A percentile compares a stretch with the other conserved stretches of the same genome.
These are phyloP conservation scores for Haplosporangium sp. DNA, from an alignment of 371 early-diverging fungal species.

Conservation along the genomic window DNA sequence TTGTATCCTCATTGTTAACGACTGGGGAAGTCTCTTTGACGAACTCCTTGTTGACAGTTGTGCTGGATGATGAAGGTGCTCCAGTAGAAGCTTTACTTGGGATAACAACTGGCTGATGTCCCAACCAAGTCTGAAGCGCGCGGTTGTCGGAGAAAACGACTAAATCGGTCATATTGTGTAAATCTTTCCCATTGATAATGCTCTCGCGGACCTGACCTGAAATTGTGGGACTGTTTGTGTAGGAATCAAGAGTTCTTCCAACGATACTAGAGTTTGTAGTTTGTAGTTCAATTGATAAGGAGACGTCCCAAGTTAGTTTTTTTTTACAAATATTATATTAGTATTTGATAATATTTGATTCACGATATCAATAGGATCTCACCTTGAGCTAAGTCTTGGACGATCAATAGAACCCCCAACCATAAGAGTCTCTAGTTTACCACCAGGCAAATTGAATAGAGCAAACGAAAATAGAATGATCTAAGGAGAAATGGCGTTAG, in stretches of 20 bases:
- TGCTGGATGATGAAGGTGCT: conserved; percentile 1
- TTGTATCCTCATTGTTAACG: conserved; percentile 16
- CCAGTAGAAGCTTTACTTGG: neutral
- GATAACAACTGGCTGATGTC: conserved; percentile 38
- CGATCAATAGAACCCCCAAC: conserved; percentile 63
- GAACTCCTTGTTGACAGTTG: conserved; percentile 19
- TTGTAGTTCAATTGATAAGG: no score
- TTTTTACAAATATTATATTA: no score
- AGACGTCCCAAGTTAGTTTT: no score
- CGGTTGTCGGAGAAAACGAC: conserved; percentile 53
- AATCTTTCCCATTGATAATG: conserved; percentile 20
- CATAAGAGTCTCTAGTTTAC: conserved; percentile 62
- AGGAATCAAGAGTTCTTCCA: conserved; percentile 48
- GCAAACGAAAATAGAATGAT: conserved; percentile 74
- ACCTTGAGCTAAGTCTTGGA: conserved; percentile 45
- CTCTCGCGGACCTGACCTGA: conserved; percentile 44
- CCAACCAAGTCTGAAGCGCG: conserved; percentile 51
- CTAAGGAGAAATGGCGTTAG: conserved; percentile 32
- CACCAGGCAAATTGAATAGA: conserved; percentile 67
- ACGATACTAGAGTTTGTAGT: conserved; percentile 28
- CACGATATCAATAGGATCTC: neutral
- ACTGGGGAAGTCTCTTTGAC: neutral
- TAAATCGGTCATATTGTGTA: conserved; percentile 52
- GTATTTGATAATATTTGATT: no score
- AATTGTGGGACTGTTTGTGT: conserved; percentile 53